Base-by-base conservation (phyloP, 768 basidiomycete species). In the Panus rudis region DNA sequence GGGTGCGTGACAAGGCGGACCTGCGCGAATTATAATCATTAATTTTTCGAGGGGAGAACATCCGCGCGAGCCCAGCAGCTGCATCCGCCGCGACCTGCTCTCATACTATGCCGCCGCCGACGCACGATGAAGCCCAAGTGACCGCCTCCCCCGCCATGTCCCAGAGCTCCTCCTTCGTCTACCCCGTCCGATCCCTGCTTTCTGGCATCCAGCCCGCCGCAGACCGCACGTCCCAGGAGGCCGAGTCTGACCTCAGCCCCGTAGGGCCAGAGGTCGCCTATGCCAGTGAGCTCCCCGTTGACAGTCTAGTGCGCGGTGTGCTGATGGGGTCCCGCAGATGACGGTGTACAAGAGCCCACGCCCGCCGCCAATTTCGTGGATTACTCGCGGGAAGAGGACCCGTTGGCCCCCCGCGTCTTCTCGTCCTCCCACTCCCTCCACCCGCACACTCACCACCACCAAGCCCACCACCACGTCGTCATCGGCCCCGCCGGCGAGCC, bases 171-270 rank as follows among this genome's bases (percentile, higher is more conserved):
- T 58, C 55, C 4, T 60, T 60, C 47, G 54, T 65, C 8, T 66
- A 65, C 47, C 66, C 64, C 4, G 60, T 66, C 27, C 61, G 59
- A 32, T 61, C 63, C 8, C 54, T 68, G 12, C 51, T 66, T 10
- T 53, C 48, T 30, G 53, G 58, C 19, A 58, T 65, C 32, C 61
- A 58, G 25, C 48, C 50, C 8, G 25, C 45, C 10, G 21, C 41
- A 20, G 33, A 37, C 13, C 43, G 20, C 33, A 33, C 27, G 20
- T 20, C 23, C 27, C 25, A 39, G 6, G 13, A 10, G 16, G 46
- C 11, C 33, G 34, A 27, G 17, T 24, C 14, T 19, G 30, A 20
- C 28, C 30, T 17, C 6, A 7, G 11, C 28, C 27, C 16, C 19
- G n/a, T 12, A 20, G 27, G 26, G 10, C 27, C 14, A 17, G 34